phyloP scores from a whole-genome alignment of 2,329 filamentous ascomycete species.

The Pseudogymnoascus sp. region DNA sequence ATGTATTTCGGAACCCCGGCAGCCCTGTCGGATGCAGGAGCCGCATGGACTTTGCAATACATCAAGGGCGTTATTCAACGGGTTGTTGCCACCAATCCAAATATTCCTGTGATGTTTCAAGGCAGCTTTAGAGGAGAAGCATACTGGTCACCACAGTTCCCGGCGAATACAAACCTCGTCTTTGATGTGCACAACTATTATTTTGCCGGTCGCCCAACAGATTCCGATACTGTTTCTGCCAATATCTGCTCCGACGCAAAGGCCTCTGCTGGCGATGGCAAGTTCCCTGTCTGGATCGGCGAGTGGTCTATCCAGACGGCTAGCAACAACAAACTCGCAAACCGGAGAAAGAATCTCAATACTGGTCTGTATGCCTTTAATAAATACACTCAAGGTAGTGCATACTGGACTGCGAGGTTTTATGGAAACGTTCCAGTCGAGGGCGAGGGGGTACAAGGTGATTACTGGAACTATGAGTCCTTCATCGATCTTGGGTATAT shows the following conservation, averaged over 20 bases:
- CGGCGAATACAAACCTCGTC: conserved; percentile 25
- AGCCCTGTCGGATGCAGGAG: conserved; percentile 26
- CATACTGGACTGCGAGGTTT: conserved; percentile 27
- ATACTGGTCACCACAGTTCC: conserved; percentile 27
- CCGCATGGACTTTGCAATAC: conserved; percentile 30
- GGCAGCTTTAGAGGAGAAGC: conserved; percentile 25
- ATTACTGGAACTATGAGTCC: conserved; percentile 14
- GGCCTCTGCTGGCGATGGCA: conserved; percentile 18
- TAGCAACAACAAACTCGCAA: conserved; percentile 28
- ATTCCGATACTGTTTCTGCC: conserved; percentile 23
- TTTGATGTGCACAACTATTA: conserved; percentile 29
- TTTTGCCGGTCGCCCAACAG: conserved; percentile 24
- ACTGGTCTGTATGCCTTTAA: conserved; percentile 29
- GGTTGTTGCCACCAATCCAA: conserved; percentile 24
- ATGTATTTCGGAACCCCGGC: conserved; percentile 28
- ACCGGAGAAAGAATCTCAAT: conserved; percentile 26
- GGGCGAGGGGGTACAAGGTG: conserved; percentile 14
- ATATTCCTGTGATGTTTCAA: conserved; percentile 31
- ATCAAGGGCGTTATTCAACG: conserved; percentile 26
- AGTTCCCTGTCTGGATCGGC: conserved; percentile 31
- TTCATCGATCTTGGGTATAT: background rate
- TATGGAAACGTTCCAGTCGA: conserved; percentile 10
- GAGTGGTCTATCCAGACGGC: conserved; percentile 31
- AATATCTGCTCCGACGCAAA: conserved; percentile 25
- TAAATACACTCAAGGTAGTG: conserved; percentile 28